These are phyloP conservation scores for Russula foetens DNA, from an alignment of 768 basidiomycete genomes.

Conservation along the genomic window DNA sequence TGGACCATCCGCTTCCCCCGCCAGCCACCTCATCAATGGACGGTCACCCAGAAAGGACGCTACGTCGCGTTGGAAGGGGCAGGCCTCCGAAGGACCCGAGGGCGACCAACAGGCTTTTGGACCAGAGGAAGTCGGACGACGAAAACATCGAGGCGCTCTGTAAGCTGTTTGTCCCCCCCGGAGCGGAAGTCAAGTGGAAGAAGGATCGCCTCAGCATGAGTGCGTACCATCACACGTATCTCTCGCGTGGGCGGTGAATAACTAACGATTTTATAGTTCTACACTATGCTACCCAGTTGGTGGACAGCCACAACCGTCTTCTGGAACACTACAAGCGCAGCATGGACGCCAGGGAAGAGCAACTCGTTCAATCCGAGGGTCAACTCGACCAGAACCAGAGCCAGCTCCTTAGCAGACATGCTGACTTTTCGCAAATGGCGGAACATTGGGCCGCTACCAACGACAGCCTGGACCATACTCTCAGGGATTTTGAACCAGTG, in stretches of 20 bases:
- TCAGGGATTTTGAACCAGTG: not conserved
- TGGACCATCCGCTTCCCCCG: not conserved
- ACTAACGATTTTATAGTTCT: not conserved
- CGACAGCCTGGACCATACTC: not conserved
- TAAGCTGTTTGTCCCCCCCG: not conserved
- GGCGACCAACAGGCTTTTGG: conserved; percentile 1
- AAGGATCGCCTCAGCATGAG: conserved; percentile 9
- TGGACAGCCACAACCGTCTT: not conserved
- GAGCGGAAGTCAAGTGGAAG: not conserved
- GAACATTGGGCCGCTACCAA: not conserved
- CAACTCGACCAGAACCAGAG: not conserved
- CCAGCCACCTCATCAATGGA: not conserved
- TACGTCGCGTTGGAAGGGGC: not conserved
- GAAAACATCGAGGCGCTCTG: not conserved
- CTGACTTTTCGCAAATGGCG: not conserved
- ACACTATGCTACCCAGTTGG: not conserved
- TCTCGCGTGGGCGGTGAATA: not conserved
- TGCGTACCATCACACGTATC: not conserved
- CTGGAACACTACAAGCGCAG: not conserved
- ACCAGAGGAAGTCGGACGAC: not conserved
- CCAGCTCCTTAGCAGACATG: not conserved
- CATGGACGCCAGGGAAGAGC: not conserved
- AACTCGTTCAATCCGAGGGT: not conserved
- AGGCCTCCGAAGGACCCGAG: not conserved
- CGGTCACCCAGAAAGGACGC: not conserved